Percentiles rank a stretch among this genome's conserved stretches.
Evolutionary conservation across 202 grass and related monocot genomes (phyloP).

Genomic region (Hordeum pubiflorum): DNA sequence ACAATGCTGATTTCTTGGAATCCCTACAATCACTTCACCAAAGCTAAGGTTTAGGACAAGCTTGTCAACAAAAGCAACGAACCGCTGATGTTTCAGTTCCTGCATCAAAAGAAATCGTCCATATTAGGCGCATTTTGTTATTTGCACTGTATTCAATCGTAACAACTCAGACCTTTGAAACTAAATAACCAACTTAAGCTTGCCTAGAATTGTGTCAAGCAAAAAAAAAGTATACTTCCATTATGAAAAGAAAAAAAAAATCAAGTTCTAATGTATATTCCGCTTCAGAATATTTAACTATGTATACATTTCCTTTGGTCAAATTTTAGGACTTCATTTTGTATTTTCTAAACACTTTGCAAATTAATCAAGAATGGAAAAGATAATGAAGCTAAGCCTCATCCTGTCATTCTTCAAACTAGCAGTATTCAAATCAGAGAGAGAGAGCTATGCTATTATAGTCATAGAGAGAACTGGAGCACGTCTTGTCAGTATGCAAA

Average conservation of each 20-base stretch:
- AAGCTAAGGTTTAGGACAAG: conserved; percentile 70
- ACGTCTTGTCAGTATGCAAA: not conserved
- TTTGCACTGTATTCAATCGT: not conserved
- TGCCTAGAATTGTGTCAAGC: not conserved
- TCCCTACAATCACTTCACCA: conserved; percentile 58
- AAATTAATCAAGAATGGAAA: not conserved
- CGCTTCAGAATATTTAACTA: not conserved
- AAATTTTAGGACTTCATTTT: not conserved
- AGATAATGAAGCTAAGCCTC: not conserved
- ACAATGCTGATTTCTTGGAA: conserved; percentile 34
- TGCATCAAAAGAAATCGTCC: conserved; percentile 32
- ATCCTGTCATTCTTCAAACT: conserved; percentile 33
- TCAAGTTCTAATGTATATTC: not conserved
- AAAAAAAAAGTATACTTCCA: not conserved
- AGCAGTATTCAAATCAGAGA: not conserved
- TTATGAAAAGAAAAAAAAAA: not conserved
- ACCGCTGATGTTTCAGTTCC: conserved; percentile 45
- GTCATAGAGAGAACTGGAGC: not conserved
- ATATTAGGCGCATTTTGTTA: conserved; percentile 12
- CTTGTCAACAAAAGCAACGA: conserved; percentile 69
- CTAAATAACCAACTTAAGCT: not conserved
- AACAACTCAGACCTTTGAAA: not conserved
- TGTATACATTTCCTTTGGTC: not conserved
- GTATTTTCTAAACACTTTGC: not conserved
- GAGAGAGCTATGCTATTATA: not conserved